Evolutionary conservation across 495 filamentous ascomycete species (phyloP).

Genomic region (Usnea hakonensis): DNA sequence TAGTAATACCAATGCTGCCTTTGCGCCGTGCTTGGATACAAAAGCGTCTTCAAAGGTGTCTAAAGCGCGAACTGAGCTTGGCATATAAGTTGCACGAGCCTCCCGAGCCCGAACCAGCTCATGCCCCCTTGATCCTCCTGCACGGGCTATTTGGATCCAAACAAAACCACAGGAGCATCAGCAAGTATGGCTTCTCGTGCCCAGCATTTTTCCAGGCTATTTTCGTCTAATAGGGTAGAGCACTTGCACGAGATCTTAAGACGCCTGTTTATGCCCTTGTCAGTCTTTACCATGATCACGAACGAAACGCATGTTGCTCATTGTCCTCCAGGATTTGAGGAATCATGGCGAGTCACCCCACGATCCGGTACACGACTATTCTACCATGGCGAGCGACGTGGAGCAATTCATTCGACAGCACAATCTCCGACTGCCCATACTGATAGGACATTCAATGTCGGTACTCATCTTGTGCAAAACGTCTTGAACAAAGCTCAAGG

Average conservation of each 20-base stretch:
- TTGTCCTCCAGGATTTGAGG: slow-evolving; percentile 66
- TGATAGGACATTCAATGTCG: slow-evolving; percentile 95
- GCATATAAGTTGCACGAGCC: slow-evolving; percentile 23
- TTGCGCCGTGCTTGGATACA: not conserved
- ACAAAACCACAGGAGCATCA: slow-evolving; percentile 90
- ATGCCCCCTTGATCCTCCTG: slow-evolving; percentile 73
- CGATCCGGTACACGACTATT: slow-evolving; percentile 68
- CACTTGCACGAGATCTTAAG: slow-evolving; percentile 71
- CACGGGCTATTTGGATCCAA: slow-evolving; percentile 96
- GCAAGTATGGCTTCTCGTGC: slow-evolving; percentile 61
- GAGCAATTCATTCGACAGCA: slow-evolving; percentile 71
- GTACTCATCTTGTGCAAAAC: slow-evolving; percentile 18
- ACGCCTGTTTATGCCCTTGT: slow-evolving; percentile 79
- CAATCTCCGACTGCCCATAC: slow-evolving; percentile 55
- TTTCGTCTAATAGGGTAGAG: slow-evolving; percentile 44
- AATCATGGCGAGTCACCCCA: slow-evolving; percentile 94
- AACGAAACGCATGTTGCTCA: not conserved
- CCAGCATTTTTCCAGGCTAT: not conserved
- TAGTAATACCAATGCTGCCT: not conserved
- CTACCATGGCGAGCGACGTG: slow-evolving; percentile 79
- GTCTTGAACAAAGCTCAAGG: slow-evolving; percentile 6
- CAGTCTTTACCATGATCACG: slow-evolving; percentile 27
- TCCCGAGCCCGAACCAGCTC: slow-evolving; percentile 23
- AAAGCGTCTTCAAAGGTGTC: not conserved
- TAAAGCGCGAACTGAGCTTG: slow-evolving; percentile 18